phyloP scores from a whole-genome alignment of 345 rosid species.

The Eucalyptus victrix region DNA sequence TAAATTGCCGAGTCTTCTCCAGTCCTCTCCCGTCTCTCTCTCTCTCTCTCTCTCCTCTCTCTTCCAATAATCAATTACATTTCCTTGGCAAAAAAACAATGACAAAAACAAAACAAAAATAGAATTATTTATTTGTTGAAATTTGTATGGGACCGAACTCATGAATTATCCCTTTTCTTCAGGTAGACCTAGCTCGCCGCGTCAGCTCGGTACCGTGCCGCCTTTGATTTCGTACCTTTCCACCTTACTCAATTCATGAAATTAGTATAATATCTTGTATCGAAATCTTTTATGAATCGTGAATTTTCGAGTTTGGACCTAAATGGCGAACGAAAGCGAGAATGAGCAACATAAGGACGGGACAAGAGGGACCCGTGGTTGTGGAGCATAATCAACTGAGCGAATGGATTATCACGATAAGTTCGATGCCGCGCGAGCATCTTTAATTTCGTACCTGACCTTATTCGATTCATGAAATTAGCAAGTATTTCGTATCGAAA shows the following conservation, averaged over 20 bases:
- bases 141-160: not conserved
- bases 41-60: not conserved
- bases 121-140: not conserved
- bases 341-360: accelerated
- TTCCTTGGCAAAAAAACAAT: not conserved
- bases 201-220: not conserved
- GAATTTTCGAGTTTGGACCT: not conserved
- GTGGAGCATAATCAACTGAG: not conserved
- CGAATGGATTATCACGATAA: not conserved
- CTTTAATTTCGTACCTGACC: not conserved
- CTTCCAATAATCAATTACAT: not conserved
- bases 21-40: not conserved
- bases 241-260: not conserved
- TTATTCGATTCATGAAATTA: not conserved
- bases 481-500: not conserved
- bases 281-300: not conserved
- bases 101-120: no score
- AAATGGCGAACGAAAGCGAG: accelerated
- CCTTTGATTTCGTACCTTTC: not conserved
- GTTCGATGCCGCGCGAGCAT: not conserved
- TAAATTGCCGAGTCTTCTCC: not conserved
- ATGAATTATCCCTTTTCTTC: not conserved
- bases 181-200: not conserved
- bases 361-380: not conserved
- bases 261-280: not conserved